Percentiles rank a stretch among this genome's conserved stretches.
Evolutionary conservation across 2,329 filamentous ascomycete species (phyloP).

Genomic region (Nigrospora sphaerica): DNA sequence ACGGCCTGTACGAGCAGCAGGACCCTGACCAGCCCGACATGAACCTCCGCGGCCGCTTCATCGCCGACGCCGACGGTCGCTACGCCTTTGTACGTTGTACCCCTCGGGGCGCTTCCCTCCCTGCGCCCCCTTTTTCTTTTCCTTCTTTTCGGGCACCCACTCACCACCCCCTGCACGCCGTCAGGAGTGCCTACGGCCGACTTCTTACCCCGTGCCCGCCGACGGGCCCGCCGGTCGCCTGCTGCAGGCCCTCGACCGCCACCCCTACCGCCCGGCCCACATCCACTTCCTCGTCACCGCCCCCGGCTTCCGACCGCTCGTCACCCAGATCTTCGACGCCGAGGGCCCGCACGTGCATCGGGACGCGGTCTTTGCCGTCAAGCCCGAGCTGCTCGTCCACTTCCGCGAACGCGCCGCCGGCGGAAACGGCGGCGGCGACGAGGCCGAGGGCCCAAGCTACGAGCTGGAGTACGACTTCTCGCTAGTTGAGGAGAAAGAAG

Average conservation of each 20-base stretch:
- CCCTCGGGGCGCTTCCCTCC: too few relatives aligned
- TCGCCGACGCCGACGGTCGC: constrained; percentile 55
- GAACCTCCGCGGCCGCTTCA: constrained; percentile 68
- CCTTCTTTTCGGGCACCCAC: too few relatives aligned
- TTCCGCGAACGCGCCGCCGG: constrained; percentile 30
- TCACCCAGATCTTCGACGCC: constrained; percentile 67
- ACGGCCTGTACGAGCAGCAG: constrained; percentile 66
- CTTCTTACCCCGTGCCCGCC: constrained; percentile 42
- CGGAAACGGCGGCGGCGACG: constrained; percentile 30
- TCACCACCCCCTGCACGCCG: too few relatives aligned
- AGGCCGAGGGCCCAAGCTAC: constrained; percentile 43
- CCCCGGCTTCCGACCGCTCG: constrained; percentile 43
- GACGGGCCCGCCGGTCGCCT: constrained; percentile 48
- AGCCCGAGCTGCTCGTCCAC: constrained; percentile 38
- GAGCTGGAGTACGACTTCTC: constrained; percentile 52
- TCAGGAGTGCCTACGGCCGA: constrained; percentile 44
- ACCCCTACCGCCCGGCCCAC: constrained; percentile 51
- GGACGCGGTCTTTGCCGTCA: constrained; percentile 48
- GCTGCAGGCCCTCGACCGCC: constrained; percentile 45
- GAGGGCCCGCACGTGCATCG: constrained; percentile 52
- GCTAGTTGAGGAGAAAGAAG: too few relatives aligned
- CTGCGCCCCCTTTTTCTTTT: too few relatives aligned
- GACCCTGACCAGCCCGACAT: constrained; percentile 62
- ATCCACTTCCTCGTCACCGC: constrained; percentile 48
- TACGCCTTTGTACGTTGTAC: constrained; percentile 46